phyloP scores from a whole-genome alignment of 2,329 filamentous ascomycete genomes.

The Neophaeococcomyces mojaviensis region DNA sequence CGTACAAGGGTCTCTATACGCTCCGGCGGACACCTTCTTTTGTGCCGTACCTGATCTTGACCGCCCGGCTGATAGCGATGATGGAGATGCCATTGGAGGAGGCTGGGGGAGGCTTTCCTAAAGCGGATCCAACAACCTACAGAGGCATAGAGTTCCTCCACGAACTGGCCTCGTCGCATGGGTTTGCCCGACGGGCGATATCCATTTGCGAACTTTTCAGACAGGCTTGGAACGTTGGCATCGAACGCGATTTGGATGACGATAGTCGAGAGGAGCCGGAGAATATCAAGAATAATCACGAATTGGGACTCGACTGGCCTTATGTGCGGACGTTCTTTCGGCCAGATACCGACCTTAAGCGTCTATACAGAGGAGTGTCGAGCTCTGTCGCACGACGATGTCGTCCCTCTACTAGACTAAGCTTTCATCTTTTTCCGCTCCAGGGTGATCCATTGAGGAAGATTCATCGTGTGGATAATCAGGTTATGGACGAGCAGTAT shows the following conservation, averaged over 20 bases:
- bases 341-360: conserved; percentile 3
- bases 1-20: conserved; percentile 1
- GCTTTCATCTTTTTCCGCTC: conserved; percentile 1
- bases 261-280: background rate
- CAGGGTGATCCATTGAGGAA: too few species aligned
- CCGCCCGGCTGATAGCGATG: conserved; percentile 2
- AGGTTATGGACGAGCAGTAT: too few species aligned
- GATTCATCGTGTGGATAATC: too few species aligned
- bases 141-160: background rate
- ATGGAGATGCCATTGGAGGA: background rate
- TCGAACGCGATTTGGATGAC: background rate
- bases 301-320: background rate
- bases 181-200: background rate
- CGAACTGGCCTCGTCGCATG: conserved; percentile 1
- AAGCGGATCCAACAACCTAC: background rate
- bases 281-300: background rate
- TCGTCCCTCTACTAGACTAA: background rate
- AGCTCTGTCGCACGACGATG: too few species aligned
- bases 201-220: conserved; percentile 1
- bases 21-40: conserved; percentile 4
- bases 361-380: background rate
- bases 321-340: conserved; percentile 3
- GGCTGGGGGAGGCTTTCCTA: background rate
- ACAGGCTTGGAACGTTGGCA: background rate
- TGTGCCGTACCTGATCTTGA: conserved; percentile 6